Percentiles rank a stretch among this genome's conserved stretches.
Evolutionary conservation across 441 rosid species (phyloP).

Genomic region (Gossypium trilobum): DNA sequence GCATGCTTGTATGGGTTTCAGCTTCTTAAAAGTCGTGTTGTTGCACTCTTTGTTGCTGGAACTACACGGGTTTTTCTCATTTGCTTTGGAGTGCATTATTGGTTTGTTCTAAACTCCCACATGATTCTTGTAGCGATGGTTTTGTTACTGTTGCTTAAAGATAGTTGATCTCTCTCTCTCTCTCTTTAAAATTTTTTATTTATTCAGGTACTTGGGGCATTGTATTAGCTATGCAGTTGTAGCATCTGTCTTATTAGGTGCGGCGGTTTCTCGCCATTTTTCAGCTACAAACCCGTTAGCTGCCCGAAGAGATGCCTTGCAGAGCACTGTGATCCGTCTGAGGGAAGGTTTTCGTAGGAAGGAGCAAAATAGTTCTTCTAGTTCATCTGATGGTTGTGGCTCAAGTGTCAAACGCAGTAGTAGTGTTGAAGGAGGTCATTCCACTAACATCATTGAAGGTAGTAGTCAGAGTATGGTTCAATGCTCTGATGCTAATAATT

Average conservation of each 20-base stretch:
- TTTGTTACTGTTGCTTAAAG: conserved; percentile 10
- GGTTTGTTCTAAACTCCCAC: conserved; percentile 51
- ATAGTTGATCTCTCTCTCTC: conserved; percentile 13
- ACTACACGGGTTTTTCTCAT: conserved; percentile 85
- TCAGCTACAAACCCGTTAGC: conserved; percentile 83
- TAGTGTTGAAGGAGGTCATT: conserved; percentile 76
- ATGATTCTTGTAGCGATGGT: not conserved
- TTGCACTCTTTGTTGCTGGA: conserved; percentile 90
- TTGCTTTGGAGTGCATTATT: conserved; percentile 98
- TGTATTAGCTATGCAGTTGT: conserved; percentile 96
- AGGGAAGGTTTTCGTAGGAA: conserved; percentile 97
- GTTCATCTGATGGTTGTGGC: conserved; percentile 99
- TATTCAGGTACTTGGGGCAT: conserved; percentile 88
- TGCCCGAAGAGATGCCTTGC: conserved; percentile 96
- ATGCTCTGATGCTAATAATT: conserved; percentile 45
- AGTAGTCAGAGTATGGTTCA: conserved; percentile 40
- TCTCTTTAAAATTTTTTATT: conserved; percentile 17
- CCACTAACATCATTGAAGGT: conserved; percentile 56
- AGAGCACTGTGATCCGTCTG: conserved; percentile 88
- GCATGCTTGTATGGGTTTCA: conserved; percentile 96
- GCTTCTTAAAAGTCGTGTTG: conserved; percentile 86
- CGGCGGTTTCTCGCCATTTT: conserved; percentile 93
- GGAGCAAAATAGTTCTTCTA: conserved; percentile 82
- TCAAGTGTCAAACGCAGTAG: conserved; percentile 93
- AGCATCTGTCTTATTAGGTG: conserved; percentile 89